Base-by-base conservation (phyloP, 2,329 filamentous ascomycete species). In the Phaeoacremonium minimum region DNA sequence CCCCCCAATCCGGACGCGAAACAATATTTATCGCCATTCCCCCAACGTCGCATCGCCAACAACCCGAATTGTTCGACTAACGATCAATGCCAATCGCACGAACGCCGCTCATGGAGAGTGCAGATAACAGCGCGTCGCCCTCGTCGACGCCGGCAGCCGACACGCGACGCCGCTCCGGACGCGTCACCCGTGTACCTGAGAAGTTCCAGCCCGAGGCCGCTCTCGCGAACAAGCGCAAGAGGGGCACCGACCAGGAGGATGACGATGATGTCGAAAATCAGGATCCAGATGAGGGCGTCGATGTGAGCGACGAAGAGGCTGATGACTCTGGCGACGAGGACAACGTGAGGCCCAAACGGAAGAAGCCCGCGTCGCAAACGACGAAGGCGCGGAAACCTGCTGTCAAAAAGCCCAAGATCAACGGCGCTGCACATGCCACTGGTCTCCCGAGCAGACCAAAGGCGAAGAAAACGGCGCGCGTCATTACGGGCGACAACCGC, bases 101-200 rank as follows among this genome's bases (percentile, higher is more conserved):
- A 61, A 51, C 55, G 56, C 66, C 67, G 48, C 67, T 71, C 50
- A 71, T 72, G 67, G 66, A 72, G 54, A 70, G 56, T 47, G 68
- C 71, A 62, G 72, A 77, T 49, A 73, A 69, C 52, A 74, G 73
- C 63, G 67, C 70, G 57, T 71, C 66, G 52, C 63, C 66, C 46
- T 72, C 73, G 33, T 68, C 73, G 43, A 69, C 73, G 37, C 63
- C 66, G 43, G 66, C 70, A 43, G 61, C 65, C 41, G 66, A 68
- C 52, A 67, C 71, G 61, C 73, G 74, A 69, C 80, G 82, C 59
- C 77, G 79, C 47, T 85, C 81, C 26, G 77, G 79, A 77, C 79
- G 79, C 76, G 78, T 80, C 65, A 70, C 77, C 44, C 75, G 67
- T 53, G 68, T 66, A 22, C 77, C 78, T 31, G 58, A 71, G 53